phyloP scores from a whole-genome alignment of 2,329 filamentous ascomycete species.

The Diaporthe caulivora region DNA sequence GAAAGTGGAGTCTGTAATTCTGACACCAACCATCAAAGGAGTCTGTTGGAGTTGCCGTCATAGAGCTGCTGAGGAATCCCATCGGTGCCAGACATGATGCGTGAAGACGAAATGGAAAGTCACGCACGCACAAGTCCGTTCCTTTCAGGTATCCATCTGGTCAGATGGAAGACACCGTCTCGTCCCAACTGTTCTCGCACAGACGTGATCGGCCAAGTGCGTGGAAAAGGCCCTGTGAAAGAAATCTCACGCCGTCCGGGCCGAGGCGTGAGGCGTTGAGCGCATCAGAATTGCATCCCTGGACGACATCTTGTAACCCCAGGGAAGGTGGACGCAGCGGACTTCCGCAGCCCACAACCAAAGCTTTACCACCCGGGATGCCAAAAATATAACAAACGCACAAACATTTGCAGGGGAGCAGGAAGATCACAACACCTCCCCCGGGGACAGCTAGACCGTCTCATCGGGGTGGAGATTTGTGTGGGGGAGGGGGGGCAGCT shows the following conservation, averaged over 20 bases:
- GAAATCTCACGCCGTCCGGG: background rate
- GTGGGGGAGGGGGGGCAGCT: no score
- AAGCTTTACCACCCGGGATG: background rate
- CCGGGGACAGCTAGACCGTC: conserved; percentile 1
- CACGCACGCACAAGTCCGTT: no score
- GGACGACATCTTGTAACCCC: no score
- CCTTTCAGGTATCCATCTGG: background rate
- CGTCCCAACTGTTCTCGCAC: background rate
- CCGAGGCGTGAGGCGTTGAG: background rate
- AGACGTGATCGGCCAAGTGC: background rate
- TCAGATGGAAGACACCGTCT: background rate
- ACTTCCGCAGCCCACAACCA: background rate
- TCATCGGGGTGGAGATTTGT: conserved; percentile 1
- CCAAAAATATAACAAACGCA: background rate
- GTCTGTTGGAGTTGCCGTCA: background rate
- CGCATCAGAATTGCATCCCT: background rate
- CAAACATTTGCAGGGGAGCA: background rate
- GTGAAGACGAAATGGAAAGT: background rate
- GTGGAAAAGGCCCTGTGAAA: background rate
- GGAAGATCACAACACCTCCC: background rate
- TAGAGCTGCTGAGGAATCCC: background rate
- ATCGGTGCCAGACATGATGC: background rate
- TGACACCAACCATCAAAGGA: background rate
- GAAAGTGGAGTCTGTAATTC: background rate
- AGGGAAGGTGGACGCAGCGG: background rate